Evolutionary conservation across 2,329 filamentous ascomycete species (phyloP).

Genomic region (Penicillium hordei): DNA sequence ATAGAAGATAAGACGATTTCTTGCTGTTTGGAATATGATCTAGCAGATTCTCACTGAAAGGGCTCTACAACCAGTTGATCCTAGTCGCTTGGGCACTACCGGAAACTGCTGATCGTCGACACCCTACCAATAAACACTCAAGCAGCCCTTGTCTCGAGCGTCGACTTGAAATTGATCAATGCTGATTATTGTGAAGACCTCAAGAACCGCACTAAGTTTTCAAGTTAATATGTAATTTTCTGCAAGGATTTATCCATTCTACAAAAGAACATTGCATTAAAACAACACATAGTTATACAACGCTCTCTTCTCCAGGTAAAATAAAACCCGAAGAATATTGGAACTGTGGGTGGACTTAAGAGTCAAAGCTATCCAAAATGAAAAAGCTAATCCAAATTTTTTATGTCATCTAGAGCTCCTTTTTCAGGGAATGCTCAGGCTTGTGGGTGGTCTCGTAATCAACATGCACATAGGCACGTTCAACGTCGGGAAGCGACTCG

Average conservation of each 20-base stretch:
- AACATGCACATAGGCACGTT: constrained; percentile 93
- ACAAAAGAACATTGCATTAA: background rate
- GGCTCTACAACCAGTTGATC: background rate
- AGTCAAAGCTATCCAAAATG: background rate
- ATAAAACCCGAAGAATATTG: background rate
- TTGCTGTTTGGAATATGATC: too few species aligned
- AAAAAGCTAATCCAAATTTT: background rate
- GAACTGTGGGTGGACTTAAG: background rate
- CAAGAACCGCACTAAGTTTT: background rate
- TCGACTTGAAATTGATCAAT: background rate
- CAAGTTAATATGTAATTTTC: background rate
- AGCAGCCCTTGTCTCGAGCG: background rate
- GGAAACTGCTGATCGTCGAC: background rate
- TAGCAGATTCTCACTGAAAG: background rate
- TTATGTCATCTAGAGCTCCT: constrained; percentile 53
- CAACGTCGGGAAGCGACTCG: constrained; percentile 86
- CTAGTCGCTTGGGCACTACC: background rate
- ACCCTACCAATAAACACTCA: background rate
- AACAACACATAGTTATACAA: background rate
- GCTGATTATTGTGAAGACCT: background rate
- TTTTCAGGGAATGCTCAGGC: constrained; percentile 75
- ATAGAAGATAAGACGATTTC: too few species aligned
- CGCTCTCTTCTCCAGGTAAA: background rate
- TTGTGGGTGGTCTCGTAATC: constrained; percentile 97
- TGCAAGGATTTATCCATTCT: background rate